These are phyloP conservation scores for Ceratobasidium sp. DNA, from an alignment of 1,284 basidiomycete species.

Conservation along the genomic window DNA sequence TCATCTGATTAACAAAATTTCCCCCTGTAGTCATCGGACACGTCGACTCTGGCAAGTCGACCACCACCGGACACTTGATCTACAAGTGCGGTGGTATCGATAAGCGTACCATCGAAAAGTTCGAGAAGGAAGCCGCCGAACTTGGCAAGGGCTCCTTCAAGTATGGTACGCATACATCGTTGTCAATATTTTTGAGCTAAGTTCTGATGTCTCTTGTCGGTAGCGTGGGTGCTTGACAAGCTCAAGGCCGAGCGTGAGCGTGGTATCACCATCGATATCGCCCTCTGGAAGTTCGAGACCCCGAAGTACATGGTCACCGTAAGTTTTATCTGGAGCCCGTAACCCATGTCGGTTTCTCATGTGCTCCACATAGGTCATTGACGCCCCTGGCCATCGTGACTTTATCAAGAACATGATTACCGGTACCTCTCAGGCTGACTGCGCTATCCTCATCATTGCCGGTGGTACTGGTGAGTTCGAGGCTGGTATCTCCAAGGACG, in stretches of 20 bases:
- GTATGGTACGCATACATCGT: constrained; percentile 67
- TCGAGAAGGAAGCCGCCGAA: constrained; percentile 99
- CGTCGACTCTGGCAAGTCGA: constrained; percentile 98
- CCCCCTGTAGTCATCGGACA: constrained; percentile 86
- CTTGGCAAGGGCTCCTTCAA: constrained; percentile 99
- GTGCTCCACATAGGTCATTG: constrained; percentile 76
- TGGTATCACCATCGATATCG: constrained; percentile 99
- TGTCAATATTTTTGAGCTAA: constrained; percentile 25
- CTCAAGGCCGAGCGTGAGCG: constrained; percentile 99
- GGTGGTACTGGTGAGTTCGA: constrained; percentile 99
- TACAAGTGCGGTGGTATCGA: constrained; percentile 99
- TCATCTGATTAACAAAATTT: constrained; percentile 24
- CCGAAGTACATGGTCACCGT: constrained; percentile 90
- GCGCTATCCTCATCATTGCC: constrained; percentile 99
- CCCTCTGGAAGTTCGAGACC: constrained; percentile 99
- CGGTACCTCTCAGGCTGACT: constrained; percentile 99
- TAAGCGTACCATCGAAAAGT: constrained; percentile 99
- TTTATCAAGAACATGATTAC: constrained; percentile 99
- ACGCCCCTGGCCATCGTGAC: constrained; percentile 99
- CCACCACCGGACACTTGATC: constrained; percentile 99
- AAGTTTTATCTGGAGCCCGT: constrained; percentile 49
- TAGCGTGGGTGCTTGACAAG: constrained; percentile 99
- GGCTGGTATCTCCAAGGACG: constrained; percentile 99
- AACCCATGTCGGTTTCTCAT: constrained; percentile 36
- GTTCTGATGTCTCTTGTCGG: constrained; percentile 44